Evolutionary conservation across 1,284 basidiomycete genomes (phyloP).

Genomic region (Cryptococcus neoformans): DNA sequence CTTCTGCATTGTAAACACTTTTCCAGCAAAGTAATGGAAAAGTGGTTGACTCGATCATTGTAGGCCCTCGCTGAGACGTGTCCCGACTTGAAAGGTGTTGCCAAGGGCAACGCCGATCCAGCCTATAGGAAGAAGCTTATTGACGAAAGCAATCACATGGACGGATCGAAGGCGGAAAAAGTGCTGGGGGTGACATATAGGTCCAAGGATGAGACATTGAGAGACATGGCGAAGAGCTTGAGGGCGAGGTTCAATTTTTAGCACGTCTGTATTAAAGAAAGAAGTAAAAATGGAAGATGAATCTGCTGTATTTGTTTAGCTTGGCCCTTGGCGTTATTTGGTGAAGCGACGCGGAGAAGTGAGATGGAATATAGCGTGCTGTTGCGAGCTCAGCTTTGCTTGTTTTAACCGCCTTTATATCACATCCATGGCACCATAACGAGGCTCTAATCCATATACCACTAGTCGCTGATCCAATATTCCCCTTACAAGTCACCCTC

Average conservation of each 20-base stretch:
- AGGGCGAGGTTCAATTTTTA: constrained; percentile 25
- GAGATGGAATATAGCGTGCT: no score
- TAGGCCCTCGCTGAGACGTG: not conserved
- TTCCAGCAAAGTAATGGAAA: not conserved
- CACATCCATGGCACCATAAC: no score
- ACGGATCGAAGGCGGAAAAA: constrained; percentile 35
- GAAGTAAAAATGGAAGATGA: not conserved
- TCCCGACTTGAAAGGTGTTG: constrained; percentile 1
- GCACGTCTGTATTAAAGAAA: not conserved
- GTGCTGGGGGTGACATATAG: constrained; percentile 41
- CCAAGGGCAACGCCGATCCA: constrained; percentile 24
- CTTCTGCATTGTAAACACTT: constrained; percentile 11
- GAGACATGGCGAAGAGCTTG: constrained; percentile 37
- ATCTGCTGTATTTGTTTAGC: not conserved
- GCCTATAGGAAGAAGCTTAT: constrained; percentile 21
- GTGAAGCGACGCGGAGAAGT: no score
- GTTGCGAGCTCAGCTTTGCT: no score
- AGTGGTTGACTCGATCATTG: not conserved
- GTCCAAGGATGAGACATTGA: constrained; percentile 24
- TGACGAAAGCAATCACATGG: constrained; percentile 18
- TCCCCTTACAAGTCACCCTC: no score
- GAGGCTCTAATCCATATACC: no score
- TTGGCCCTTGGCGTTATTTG: not conserved
- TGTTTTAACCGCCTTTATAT: no score
- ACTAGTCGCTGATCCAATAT: no score